phyloP scores from a whole-genome alignment of 2,329 filamentous ascomycete species.

The Neonectria neomacrospora region DNA sequence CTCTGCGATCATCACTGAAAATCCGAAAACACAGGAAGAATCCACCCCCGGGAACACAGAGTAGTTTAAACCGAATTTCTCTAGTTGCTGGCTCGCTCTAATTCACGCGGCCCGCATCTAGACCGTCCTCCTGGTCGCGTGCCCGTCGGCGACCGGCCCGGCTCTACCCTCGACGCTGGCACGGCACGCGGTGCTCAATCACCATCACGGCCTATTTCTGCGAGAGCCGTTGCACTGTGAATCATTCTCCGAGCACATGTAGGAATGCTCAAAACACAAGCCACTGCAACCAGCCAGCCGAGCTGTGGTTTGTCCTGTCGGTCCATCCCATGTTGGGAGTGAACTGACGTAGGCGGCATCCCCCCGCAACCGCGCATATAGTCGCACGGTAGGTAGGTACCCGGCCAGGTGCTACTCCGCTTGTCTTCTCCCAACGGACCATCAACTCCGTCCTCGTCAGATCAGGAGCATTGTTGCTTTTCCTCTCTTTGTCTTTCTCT shows the following conservation, averaged over 20 bases:
- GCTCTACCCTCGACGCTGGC: constrained; percentile 1
- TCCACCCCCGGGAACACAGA: not conserved
- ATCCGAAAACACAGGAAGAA: not conserved
- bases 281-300: not conserved
- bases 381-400: not conserved
- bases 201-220: not conserved
- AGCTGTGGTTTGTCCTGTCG: constrained; percentile 8
- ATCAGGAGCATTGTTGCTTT: not conserved
- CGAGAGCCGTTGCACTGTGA: not conserved
- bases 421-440: not conserved
- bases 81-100: not conserved
- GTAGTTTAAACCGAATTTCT: not conserved
- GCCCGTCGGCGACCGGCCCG: constrained; percentile 13
- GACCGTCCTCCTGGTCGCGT: constrained; percentile 13
- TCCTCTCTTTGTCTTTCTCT: not conserved
- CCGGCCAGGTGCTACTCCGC: not conserved
- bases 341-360: not conserved
- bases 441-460: constrained; percentile 8
- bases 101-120: constrained; percentile 2
- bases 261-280: not conserved
- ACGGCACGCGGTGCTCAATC: not conserved
- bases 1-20: not conserved
- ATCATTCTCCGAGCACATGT: too few species aligned
- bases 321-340: constrained; percentile 11
- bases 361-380: constrained; percentile 10